Evolutionary conservation across 1,139 yeast species (phyloP).

Genomic region (Pichia sp.): DNA sequence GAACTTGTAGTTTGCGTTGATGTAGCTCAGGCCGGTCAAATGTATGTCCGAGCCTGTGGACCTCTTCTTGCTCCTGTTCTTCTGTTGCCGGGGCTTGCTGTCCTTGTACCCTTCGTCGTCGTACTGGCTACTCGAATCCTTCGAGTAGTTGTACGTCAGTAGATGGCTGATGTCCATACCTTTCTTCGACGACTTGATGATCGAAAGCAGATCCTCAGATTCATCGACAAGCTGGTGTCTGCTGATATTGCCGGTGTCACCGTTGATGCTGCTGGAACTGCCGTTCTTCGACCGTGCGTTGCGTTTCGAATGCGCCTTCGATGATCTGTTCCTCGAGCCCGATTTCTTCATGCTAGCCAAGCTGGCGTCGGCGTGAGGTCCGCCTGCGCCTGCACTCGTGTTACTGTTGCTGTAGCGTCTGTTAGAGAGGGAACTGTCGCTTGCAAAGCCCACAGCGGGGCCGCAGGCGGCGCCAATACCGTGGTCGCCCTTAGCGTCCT

Average conservation of each 20-base stretch:
- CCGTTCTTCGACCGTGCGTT: not conserved
- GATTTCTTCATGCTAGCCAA: slow-evolving; percentile 7
- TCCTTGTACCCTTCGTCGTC: slow-evolving; percentile 23
- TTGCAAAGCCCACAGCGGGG: not conserved
- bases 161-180: slow-evolving; percentile 63
- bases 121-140: slow-evolving; percentile 39
- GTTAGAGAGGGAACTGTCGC: not conserved
- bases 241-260: slow-evolving; percentile 5
- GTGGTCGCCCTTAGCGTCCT: slow-evolving; percentile 3
- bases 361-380: not conserved
- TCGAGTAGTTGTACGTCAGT: slow-evolving; percentile 49
- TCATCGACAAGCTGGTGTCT: slow-evolving; percentile 18
- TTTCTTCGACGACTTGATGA: slow-evolving; percentile 40
- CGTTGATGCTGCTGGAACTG: not conserved
- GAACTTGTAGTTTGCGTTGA: slow-evolving; percentile 82
- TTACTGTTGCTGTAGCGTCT: not conserved
- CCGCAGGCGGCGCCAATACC: not conserved
- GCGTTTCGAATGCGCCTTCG: slow-evolving; percentile 8
- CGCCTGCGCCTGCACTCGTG: not conserved
- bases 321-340: slow-evolving; percentile 14
- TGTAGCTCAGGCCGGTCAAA: slow-evolving; percentile 66
- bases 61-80: slow-evolving; percentile 11
- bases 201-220: slow-evolving; percentile 33
- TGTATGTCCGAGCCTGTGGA: slow-evolving; percentile 17
- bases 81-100: slow-evolving; percentile 13